Conservation (phyloP, 78 protist genomes). For the Fonticula alba region DNA sequence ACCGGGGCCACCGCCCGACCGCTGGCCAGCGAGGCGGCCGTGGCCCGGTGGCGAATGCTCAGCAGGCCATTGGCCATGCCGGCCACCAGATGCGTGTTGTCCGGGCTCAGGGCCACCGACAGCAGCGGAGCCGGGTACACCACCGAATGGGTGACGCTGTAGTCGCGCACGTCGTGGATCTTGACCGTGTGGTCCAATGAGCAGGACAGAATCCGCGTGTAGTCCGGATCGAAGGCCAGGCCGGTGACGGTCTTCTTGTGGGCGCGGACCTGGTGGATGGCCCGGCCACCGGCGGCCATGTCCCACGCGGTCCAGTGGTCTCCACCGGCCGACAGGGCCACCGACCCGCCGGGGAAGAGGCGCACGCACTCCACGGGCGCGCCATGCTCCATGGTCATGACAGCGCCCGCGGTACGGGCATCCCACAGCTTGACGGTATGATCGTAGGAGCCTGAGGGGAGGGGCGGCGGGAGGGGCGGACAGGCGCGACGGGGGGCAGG, state of each 20-base stretch:
- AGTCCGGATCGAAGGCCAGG: neutral
- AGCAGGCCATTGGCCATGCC: neutral
- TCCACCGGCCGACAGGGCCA: conserved; percentile 8
- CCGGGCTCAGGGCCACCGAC: conserved; percentile 11
- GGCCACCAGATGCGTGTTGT: conserved; percentile 11
- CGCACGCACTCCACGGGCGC: conserved; percentile 25
- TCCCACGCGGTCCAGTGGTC: conserved; percentile 14
- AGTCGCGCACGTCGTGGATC: conserved; percentile 8
- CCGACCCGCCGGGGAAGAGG: conserved; percentile 15
- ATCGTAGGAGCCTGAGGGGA: conserved; percentile 24
- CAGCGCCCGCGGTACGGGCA: neutral
- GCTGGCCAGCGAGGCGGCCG: too few species aligned
- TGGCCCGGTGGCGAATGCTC: conserved; percentile 2
- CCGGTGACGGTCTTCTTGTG: conserved; percentile 34
- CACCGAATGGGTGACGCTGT: conserved; percentile 7
- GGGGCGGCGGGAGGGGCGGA: neutral
- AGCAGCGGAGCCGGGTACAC: conserved; percentile 16
- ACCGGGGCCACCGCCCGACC: neutral
- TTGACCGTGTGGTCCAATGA: conserved; percentile 23
- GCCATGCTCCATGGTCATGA: conserved; percentile 23
- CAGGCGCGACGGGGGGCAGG: neutral
- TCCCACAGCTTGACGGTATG: conserved; percentile 45
- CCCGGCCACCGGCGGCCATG: conserved; percentile 19
- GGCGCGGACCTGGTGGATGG: neutral
- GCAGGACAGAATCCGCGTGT: conserved; percentile 12